Percentiles rank a stretch among this genome's conserved stretches.
Conservation (phyloP, 768 basidiomycete genomes). For the Termitomyces bulborhizus region DNA sequence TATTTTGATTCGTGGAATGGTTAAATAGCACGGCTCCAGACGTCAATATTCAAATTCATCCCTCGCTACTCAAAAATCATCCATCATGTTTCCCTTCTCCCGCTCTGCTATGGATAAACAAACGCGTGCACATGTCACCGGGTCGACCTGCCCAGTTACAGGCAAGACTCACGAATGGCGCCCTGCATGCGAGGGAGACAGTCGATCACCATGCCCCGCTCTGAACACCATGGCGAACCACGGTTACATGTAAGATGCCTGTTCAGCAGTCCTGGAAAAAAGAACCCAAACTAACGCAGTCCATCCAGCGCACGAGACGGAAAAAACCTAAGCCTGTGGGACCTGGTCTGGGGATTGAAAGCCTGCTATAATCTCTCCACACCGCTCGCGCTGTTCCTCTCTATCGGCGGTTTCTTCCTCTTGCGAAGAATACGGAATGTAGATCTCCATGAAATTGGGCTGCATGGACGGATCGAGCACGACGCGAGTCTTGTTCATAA, state of each 20-base stretch:
- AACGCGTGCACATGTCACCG: too few relatives aligned
- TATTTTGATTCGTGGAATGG: too few relatives aligned
- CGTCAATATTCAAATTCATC: not conserved
- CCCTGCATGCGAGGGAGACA: slow-evolving; percentile 40
- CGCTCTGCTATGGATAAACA: not conserved
- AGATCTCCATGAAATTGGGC: not conserved
- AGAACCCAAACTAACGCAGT: not conserved
- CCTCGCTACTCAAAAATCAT: not conserved
- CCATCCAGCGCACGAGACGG: not conserved
- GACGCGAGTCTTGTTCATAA: not conserved
- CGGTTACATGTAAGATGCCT: not conserved
- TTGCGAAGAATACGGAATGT: not conserved
- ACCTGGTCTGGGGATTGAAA: not conserved
- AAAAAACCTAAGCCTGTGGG: not conserved
- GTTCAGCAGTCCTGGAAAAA: too few relatives aligned
- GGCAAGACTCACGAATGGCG: slow-evolving; percentile 32
- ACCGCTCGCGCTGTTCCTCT: not conserved
- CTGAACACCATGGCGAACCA: slow-evolving; percentile 73
- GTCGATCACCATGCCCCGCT: slow-evolving; percentile 66
- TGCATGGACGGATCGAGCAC: not conserved
- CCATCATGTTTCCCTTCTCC: not conserved
- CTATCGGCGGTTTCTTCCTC: not conserved
- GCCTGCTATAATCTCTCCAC: not conserved
- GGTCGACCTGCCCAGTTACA: not conserved
- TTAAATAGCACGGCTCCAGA: not conserved